These are phyloP conservation scores for Solanum ossicruentum DNA, from an alignment of 257 asterid species.

Conservation along the genomic window DNA sequence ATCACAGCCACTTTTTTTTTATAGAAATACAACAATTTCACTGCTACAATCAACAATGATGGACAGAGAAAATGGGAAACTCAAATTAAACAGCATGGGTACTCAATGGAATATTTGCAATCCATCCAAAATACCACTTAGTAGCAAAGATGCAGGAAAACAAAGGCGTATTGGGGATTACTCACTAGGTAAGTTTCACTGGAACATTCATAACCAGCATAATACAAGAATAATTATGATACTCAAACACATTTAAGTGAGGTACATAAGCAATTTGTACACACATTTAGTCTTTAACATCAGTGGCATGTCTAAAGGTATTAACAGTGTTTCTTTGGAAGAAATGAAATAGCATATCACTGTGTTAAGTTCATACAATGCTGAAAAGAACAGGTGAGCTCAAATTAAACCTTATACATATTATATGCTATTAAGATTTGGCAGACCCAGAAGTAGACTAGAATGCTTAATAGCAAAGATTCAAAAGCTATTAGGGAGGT, in stretches of 20 bases:
- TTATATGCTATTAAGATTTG: background rate
- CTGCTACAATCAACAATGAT: background rate
- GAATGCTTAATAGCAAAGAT: background rate
- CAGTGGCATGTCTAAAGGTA: background rate
- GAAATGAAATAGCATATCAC: background rate
- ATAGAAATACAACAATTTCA: background rate
- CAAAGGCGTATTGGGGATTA: background rate
- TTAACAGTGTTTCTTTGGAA: no score
- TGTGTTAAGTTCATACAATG: background rate
- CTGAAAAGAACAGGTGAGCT: background rate
- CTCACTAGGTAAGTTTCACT: background rate
- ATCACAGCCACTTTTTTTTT: background rate
- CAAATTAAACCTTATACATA: background rate
- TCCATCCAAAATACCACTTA: background rate
- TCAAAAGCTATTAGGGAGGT: background rate
- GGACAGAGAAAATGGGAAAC: background rate
- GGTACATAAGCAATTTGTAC: accelerated
- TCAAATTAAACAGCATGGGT: background rate
- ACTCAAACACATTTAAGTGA: background rate
- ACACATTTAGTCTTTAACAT: background rate
- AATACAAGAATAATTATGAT: background rate
- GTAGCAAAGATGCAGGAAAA: background rate
- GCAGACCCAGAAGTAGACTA: background rate
- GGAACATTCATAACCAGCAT: background rate
- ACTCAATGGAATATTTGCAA: background rate